phyloP scores from a whole-genome alignment of 768 basidiomycete genomes.

The Podaxis sp. region DNA sequence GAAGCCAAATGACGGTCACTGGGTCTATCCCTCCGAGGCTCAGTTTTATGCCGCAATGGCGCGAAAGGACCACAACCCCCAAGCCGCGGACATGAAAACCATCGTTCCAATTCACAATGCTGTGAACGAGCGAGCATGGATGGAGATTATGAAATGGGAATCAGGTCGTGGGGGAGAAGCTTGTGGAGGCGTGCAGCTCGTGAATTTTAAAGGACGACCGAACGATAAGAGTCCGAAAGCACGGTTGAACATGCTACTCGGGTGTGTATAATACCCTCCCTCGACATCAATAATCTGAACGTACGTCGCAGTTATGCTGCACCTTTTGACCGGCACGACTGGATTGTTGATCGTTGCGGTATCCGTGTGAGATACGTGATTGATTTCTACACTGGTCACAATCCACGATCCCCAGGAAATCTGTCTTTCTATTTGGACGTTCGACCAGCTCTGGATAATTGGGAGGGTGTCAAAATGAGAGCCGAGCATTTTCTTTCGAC shows the following conservation, averaged over 20 bases:
- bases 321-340: constrained; percentile 97
- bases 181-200: constrained; percentile 78
- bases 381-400: constrained; percentile 92
- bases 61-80: constrained; percentile 88
- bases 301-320: constrained; percentile 66
- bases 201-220: constrained; percentile 90
- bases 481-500: constrained; percentile 33
- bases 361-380: constrained; percentile 89
- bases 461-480: constrained; percentile 91
- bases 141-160: constrained; percentile 81
- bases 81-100: constrained; percentile 86
- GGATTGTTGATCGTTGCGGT: constrained; percentile 93
- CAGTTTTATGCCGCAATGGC: constrained; percentile 98
- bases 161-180: constrained; percentile 70
- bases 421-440: constrained; percentile 93
- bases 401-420: constrained; percentile 39
- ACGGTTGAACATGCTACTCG: constrained; percentile 74
- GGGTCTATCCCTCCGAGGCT: constrained; percentile 98
- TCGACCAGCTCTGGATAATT: constrained; percentile 88
- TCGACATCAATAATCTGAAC: constrained; percentile 5
- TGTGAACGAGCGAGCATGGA: constrained; percentile 93
- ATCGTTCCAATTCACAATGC: constrained; percentile 99
- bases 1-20: constrained; percentile 61
- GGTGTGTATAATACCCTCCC: constrained; percentile 50
- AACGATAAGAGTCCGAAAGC: constrained; percentile 78